Conservation (phyloP, 2,329 filamentous ascomycete genomes). For the Alternaria ventricosa region DNA sequence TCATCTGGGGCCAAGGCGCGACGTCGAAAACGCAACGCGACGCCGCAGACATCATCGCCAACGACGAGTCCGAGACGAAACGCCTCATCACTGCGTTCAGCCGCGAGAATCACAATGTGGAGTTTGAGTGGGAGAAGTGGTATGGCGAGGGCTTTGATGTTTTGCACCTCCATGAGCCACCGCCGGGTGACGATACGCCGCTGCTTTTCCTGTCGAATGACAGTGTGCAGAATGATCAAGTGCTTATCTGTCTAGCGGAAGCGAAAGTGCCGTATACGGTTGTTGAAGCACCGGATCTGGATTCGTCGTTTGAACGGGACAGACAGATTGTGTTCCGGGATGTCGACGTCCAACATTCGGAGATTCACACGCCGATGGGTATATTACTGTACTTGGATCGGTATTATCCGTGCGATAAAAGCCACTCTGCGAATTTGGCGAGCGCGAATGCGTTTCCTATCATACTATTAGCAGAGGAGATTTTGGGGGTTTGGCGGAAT, state of each 20-base stretch:
- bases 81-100: conserved; percentile 81
- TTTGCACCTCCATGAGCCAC: conserved; percentile 60
- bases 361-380: conserved; percentile 29
- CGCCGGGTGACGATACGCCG: conserved; percentile 43
- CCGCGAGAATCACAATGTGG: conserved; percentile 74
- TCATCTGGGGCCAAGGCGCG: conserved; percentile 94
- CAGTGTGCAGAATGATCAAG: conserved; percentile 36
- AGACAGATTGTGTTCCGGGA: conserved; percentile 43
- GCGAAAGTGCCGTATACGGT: conserved; percentile 27
- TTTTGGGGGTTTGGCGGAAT: conserved; percentile 29
- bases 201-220: conserved; percentile 49
- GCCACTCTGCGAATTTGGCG: conserved; percentile 13
- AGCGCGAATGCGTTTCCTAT: conserved; percentile 29
- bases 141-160: conserved; percentile 90
- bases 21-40: conserved; percentile 67
- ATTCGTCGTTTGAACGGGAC: conserved; percentile 24
- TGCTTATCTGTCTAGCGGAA: conserved; percentile 42
- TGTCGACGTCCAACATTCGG: conserved; percentile 42
- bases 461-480: conserved; percentile 15
- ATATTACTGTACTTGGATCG: conserved; percentile 47
- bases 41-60: conserved; percentile 72
- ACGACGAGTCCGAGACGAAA: conserved; percentile 69
- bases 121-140: conserved; percentile 74
- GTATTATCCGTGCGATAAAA: conserved; percentile 32
- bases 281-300: conserved; percentile 25